phyloP scores from a whole-genome alignment of 306 rosid species.

The Sicyos baderoa region DNA sequence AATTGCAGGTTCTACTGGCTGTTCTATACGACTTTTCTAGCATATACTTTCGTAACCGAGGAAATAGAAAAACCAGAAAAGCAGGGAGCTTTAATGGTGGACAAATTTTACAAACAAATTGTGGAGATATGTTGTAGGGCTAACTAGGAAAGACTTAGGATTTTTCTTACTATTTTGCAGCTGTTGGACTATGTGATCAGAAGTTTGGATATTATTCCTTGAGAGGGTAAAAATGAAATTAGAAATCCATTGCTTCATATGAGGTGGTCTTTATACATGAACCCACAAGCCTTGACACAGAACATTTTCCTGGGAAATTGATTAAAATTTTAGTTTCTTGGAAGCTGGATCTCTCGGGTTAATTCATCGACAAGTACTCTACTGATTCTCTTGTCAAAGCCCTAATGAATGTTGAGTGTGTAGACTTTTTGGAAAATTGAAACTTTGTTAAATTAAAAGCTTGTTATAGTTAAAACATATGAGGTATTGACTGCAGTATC shows the following conservation, averaged over 20 bases:
- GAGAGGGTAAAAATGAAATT: background rate
- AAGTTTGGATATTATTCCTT: background rate
- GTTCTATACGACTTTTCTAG: background rate
- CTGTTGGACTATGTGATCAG: background rate
- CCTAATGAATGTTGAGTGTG: background rate
- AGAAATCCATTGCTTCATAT: background rate
- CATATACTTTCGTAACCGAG: background rate
- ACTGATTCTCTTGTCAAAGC: background rate
- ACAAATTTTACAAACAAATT: background rate
- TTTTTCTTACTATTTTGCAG: background rate
- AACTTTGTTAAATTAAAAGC: background rate
- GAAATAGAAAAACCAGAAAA: conserved; percentile 6
- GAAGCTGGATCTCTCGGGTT: background rate
- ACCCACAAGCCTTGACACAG: background rate
- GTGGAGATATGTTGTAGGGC: conserved; percentile 1
- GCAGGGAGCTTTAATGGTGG: background rate
- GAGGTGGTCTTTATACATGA: background rate
- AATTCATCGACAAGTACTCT: background rate
- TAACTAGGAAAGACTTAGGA: background rate
- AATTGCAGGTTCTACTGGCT: conserved; percentile 68
- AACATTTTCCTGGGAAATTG: background rate
- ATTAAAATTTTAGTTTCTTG: conserved; percentile 6
- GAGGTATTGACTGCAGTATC: background rate
- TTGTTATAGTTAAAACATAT: background rate
- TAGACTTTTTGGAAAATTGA: background rate